Conservation (phyloP, 23 red algal genomes). For the Chondrus crispus region DNA sequence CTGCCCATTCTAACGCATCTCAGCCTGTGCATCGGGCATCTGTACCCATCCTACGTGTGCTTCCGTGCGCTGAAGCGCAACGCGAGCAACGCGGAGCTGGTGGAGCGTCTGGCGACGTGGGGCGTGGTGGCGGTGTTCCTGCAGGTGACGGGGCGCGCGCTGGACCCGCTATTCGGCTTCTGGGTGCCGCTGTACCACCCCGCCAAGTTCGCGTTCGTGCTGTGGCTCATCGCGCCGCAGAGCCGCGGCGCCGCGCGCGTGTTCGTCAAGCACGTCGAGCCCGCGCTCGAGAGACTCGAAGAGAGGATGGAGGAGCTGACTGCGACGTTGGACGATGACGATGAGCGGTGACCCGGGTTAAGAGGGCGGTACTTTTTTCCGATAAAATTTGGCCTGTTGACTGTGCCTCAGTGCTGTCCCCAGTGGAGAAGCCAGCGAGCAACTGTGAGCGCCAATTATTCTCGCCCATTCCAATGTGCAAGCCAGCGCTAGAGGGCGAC, state of each 20-base stretch:
- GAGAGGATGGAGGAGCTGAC: neutral
- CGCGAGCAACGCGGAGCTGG: slow-evolving; percentile 44
- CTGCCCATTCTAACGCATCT: neutral
- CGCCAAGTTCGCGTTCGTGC: slow-evolving; percentile 43
- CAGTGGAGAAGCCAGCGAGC: too few species aligned
- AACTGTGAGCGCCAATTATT: too few species aligned
- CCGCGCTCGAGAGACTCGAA: slow-evolving; percentile 2
- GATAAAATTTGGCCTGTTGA: too few species aligned
- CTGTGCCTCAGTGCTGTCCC: too few species aligned
- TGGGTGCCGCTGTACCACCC: slow-evolving; percentile 72
- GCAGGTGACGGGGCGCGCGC: neutral
- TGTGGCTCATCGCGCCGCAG: slow-evolving; percentile 64
- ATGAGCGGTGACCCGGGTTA: too few species aligned
- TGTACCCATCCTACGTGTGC: slow-evolving; percentile 71
- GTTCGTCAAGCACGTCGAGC: slow-evolving; percentile 64
- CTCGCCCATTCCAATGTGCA: too few species aligned
- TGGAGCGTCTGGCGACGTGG: slow-evolving; percentile 73
- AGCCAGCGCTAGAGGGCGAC: too few species aligned
- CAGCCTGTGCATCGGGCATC: slow-evolving; percentile 36
- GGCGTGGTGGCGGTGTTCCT: slow-evolving; percentile 35
- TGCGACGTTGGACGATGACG: too few species aligned
- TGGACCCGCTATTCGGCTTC: slow-evolving; percentile 46
- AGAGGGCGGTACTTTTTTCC: too few species aligned
- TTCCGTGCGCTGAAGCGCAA: slow-evolving; percentile 70
- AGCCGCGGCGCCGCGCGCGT: slow-evolving; percentile 59